Evolutionary conservation across 306 rosid genomes (phyloP).

Genomic region (Corylus heterophylla): DNA sequence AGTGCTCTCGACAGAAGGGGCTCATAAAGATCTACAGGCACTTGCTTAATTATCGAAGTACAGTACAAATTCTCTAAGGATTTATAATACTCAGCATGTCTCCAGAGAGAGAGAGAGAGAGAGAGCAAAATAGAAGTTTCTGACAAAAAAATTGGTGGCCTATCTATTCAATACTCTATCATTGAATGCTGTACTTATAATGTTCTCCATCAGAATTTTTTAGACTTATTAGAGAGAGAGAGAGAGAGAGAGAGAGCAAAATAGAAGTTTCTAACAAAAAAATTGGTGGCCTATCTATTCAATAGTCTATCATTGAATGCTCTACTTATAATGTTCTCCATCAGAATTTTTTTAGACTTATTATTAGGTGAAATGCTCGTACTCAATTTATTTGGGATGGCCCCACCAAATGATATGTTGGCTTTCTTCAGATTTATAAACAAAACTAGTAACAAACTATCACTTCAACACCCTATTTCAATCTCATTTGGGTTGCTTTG

Average conservation of each 20-base stretch:
- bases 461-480: neutral
- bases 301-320: neutral
- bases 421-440: neutral
- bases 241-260: too few relatives aligned
- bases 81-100: neutral
- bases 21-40: conserved; percentile 95
- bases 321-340: neutral
- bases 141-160: neutral
- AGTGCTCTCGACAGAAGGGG: conserved; percentile 98
- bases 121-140: neutral
- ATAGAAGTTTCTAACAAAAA: too few relatives aligned
- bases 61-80: conserved; percentile 12
- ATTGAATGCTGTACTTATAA: neutral
- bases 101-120: neutral
- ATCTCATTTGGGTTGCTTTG: neutral
- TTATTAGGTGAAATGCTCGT: neutral
- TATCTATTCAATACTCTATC: neutral
- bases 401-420: neutral
- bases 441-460: neutral
- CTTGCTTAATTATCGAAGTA: conserved; percentile 91
- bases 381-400: neutral
- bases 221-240: neutral
- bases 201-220: neutral
- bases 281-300: neutral
- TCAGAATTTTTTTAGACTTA: neutral